Evolutionary conservation across 805 yeast species (phyloP), one percentile per base, ranked within the genome.

Genomic region (Nakazawaea ishiwadae): DNA sequence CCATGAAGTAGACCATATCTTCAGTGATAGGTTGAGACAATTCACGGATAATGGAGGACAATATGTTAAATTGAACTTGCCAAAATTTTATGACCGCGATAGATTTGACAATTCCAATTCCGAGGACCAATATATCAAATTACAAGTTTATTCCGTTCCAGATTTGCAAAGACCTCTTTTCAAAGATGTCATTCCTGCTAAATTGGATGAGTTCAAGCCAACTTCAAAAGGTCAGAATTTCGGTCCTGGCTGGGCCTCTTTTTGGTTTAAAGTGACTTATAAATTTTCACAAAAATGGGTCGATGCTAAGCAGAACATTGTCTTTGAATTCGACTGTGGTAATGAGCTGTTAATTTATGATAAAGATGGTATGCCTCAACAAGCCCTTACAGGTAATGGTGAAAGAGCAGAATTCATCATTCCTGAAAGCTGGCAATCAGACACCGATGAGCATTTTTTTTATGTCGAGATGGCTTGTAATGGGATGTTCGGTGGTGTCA

Each of bases 171-270:
- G 90, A 34, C 93, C 93, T 0, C 61, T 72, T 24, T 84, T 81
- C 60, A 61, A 68, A 39, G 79, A 77, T 42, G 75, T 86, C 47
- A 63, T 81, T 45, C 75, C 76, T 7, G 37, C 48, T 0, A 55
- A 66, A 35, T 68, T 77, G 49, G 66, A 59, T 17, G 66, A 71
- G 17, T 78, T 79, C 70, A 64, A 70, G 49, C 64, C 68, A 18
- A 82, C 86, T n/a, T 58, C 62, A 11, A 79, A 79, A 49, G 95
- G 93, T 17, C 81, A 85, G 50, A 63, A 69, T 7, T 88, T 85
- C 58, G 97, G 98, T 0, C 99, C 99, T 3, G 84, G 95, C 11
- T 91, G 99, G 99, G 82, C 91, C 44, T 84, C 98, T 1, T 95
- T 88, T 49, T 91, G 99, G 99, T 88, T 93, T 62, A 75, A 78